phyloP scores from a whole-genome alignment of 805 yeast genomes.

The Pichia heedii region DNA sequence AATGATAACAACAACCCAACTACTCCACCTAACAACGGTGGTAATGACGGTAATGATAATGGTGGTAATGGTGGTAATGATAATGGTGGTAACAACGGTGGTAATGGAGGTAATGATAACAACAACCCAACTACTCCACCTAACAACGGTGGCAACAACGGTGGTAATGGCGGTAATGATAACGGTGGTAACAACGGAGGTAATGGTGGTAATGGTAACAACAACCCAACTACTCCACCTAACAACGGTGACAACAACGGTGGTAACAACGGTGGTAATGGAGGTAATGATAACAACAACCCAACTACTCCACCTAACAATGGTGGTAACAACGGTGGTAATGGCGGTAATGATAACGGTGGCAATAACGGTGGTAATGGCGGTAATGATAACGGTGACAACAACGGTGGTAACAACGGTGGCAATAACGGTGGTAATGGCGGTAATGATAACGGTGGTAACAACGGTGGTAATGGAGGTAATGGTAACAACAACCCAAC shows the following conservation, averaged over 20 bases:
- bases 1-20: not conserved
- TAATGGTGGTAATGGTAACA: too few relatives aligned
- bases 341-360: too few relatives aligned
- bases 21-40: not conserved
- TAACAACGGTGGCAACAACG: not conserved
- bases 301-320: not conserved
- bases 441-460: too few relatives aligned
- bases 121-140: not conserved
- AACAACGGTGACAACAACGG: not conserved
- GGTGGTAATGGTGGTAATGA: not conserved
- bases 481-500: not conserved
- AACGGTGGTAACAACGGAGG: too few relatives aligned
- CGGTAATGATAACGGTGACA: too few relatives aligned
- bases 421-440: too few relatives aligned
- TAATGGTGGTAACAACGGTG: not conserved
- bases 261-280: too few relatives aligned
- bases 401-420: too few relatives aligned
- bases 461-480: too few relatives aligned
- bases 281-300: not conserved
- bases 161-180: too few relatives aligned
- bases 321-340: too few relatives aligned
- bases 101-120: not conserved
- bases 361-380: too few relatives aligned
- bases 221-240: not conserved
- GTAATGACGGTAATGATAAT: not conserved